Evolutionary conservation across 345 rosid genomes (phyloP), one percentile per base, ranked within the genome.

Genomic region (Eucalyptus guilfoylei): DNA sequence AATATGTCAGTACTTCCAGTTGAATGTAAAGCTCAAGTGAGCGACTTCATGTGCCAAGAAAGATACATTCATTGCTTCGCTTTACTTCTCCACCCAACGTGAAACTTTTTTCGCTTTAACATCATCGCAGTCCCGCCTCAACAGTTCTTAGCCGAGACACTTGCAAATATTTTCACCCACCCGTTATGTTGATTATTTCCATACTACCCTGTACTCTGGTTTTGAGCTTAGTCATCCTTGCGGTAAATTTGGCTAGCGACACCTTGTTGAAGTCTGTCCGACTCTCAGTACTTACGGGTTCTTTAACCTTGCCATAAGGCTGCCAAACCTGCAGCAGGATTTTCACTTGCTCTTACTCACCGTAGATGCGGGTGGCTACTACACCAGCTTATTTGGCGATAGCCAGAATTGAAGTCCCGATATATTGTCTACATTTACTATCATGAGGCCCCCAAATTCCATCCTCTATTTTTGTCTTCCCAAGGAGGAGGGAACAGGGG

Each of bases 331-430:
- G 4, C 23, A 17, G 23, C 2, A 52, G 55, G 24, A 52, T 52
- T 52, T 19, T 19, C 9, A 3, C 58, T 19, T 52, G 24, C 24
- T 19, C 58, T 0, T 4, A 17, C 9, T 17, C 9, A 52, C 21
- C 9, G 19, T 50, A 17, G 10, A 5, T 10, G 10, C 0, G 24
- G 10, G 1, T 52, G 55, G 0, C 10, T 52, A 7, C 2, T 1
- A 8, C 19, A 52, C 4, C 2, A 52, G 5, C 24, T 8, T 52
- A 19, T 10, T 52, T 0, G 1, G 1, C 0, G 10, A 0, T 19
- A 52, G 10, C 0, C 4, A 52, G 2, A 52, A 52, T 10, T 19
- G 9, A 52, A 50, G 24, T 52, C 23, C 4, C 7, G 0, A 50
- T 19, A 1, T 52, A 1, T 19, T 52, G 2, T 52, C 11, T 52